These are phyloP conservation scores for Gynochthodes officinalis DNA, from an alignment of 257 asterid genomes.

Conservation along the genomic window DNA sequence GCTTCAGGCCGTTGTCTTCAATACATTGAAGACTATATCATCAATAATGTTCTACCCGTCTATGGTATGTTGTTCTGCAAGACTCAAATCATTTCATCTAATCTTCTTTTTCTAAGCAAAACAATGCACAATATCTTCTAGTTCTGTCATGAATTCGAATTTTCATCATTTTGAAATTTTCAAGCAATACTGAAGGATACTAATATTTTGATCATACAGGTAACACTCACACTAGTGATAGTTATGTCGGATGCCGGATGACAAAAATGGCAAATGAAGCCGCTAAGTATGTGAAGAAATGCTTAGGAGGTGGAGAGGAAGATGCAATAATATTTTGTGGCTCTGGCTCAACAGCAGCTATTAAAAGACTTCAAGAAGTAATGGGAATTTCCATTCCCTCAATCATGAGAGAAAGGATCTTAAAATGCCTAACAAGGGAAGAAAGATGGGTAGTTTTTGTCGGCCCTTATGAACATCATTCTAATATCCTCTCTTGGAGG, in stretches of 20 bases:
- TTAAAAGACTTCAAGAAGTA: constrained; percentile 68
- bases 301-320: constrained; percentile 56
- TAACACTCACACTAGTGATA: constrained; percentile 66
- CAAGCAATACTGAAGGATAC: background rate
- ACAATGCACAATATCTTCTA: background rate
- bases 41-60: constrained; percentile 45
- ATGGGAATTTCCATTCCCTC: constrained; percentile 60
- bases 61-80: constrained; percentile 40
- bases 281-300: constrained; percentile 42
- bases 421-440: constrained; percentile 25
- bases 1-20: constrained; percentile 71
- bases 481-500: constrained; percentile 73
- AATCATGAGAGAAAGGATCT: constrained; percentile 38
- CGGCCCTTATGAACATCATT: constrained; percentile 81
- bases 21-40: constrained; percentile 50
- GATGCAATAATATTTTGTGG: constrained; percentile 59
- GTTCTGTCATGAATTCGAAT: background rate
- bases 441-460: constrained; percentile 68
- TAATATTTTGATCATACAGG: constrained; percentile 26
- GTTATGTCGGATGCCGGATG: constrained; percentile 48
- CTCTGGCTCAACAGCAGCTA: constrained; percentile 68
- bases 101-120: too few species aligned
- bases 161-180: background rate
- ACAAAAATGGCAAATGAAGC: constrained; percentile 54
- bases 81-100: too few species aligned